A percentile compares a stretch with the other conserved stretches of the same genome.
Conservation (phyloP, 192 early-diverging fungal genomes). For the Entomortierella beljakovae region DNA sequence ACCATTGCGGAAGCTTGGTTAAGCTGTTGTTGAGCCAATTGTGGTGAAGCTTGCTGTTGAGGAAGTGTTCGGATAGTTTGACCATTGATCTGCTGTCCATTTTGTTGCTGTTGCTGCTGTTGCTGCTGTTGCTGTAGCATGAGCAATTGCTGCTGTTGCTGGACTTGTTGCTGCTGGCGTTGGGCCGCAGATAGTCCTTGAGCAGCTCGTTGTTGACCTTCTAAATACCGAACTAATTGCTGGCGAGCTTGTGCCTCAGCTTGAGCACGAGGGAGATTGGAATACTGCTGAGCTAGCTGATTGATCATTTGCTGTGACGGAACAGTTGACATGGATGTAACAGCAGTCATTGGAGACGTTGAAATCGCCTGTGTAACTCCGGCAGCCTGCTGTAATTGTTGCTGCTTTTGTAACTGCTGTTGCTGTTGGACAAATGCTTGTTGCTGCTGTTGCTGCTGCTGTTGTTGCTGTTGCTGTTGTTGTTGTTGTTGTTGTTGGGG, state of each 20-base stretch:
- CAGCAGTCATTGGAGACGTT: constrained; percentile 26
- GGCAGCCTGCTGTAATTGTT: constrained; percentile 43
- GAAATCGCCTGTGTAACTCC: constrained; percentile 22
- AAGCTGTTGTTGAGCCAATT: constrained; percentile 22
- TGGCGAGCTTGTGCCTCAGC: constrained; percentile 50
- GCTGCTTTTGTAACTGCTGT: constrained; percentile 41
- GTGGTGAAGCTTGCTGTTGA: constrained; percentile 50
- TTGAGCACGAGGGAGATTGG: constrained; percentile 33
- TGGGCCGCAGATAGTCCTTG: constrained; percentile 11
- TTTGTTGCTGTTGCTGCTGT: constrained; percentile 29
- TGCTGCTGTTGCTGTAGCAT: constrained; percentile 21
- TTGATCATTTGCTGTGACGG: constrained; percentile 49
- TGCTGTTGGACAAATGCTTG: constrained; percentile 46
- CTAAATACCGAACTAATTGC: constrained; percentile 55
- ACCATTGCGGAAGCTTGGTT: constrained; percentile 5
- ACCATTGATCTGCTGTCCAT: constrained; percentile 32
- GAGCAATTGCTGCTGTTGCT: constrained; percentile 20
- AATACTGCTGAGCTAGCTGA: constrained; percentile 42
- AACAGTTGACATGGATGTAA: constrained; percentile 29
- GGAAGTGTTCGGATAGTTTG: constrained; percentile 16
- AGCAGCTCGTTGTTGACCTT: constrained; percentile 44
- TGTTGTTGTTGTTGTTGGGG: constrained; percentile 50
- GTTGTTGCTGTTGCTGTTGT: constrained; percentile 40
- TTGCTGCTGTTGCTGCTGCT: constrained; percentile 39
- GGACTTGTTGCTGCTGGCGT: constrained; percentile 21